These are phyloP conservation scores for Penicillium manginii DNA, from an alignment of 495 filamentous ascomycete genomes.

Conservation along the genomic window DNA sequence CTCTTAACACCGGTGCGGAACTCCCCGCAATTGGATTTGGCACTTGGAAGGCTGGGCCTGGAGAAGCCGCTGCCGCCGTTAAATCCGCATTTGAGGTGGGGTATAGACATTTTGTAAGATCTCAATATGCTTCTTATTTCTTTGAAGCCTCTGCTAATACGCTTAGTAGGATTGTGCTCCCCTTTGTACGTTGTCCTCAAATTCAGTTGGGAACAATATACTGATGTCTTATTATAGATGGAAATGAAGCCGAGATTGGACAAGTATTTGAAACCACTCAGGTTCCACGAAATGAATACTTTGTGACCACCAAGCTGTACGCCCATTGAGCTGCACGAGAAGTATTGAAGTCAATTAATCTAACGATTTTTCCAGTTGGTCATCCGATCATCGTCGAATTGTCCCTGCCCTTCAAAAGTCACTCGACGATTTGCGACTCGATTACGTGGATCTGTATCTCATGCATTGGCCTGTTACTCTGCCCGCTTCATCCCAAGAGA, in stretches of 20 bases:
- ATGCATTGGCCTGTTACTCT: constrained; percentile 71
- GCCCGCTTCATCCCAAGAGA: constrained; percentile 40
- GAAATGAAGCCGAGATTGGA: constrained; percentile 51
- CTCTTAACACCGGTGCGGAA: constrained; percentile 66
- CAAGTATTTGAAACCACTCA: constrained; percentile 53
- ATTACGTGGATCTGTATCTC: constrained; percentile 68
- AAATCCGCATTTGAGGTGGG: constrained; percentile 48
- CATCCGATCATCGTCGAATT: constrained; percentile 48
- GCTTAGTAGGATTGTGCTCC: constrained; percentile 26
- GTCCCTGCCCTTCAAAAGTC: constrained; percentile 58
- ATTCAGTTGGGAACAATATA: neutral
- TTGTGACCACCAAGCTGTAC: constrained; percentile 63
- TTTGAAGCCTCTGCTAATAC: constrained; percentile 14
- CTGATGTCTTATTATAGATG: constrained; percentile 34
- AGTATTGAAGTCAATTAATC: constrained; percentile 33
- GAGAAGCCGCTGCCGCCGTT: constrained; percentile 34
- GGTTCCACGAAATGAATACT: constrained; percentile 56
- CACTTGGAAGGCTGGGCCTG: constrained; percentile 41
- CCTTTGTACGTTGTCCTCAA: constrained; percentile 11
- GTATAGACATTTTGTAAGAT: constrained; percentile 57
- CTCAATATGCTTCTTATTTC: neutral
- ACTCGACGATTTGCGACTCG: constrained; percentile 58
- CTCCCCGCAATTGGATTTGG: constrained; percentile 73
- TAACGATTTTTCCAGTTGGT: constrained; percentile 19
- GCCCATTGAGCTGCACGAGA: constrained; percentile 37